Conservation (phyloP, 2,329 filamentous ascomycete genomes). For the Fusarium cyanostomum region DNA sequence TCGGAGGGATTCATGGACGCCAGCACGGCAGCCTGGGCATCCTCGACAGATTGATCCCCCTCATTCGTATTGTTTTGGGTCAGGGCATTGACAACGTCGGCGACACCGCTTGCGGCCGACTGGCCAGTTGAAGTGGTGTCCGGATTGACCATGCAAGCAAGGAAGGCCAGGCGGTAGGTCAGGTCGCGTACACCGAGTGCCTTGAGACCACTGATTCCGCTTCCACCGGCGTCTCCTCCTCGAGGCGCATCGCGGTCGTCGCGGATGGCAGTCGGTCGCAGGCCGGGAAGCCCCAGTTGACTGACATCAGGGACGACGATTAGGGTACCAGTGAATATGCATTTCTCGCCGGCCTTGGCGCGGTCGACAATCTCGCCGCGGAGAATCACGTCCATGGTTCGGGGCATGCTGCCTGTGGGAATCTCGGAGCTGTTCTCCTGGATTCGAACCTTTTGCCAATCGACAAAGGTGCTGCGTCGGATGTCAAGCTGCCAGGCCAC, state of each 20-base stretch:
- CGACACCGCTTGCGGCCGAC: slow-evolving; percentile 68
- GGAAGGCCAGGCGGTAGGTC: slow-evolving; percentile 95
- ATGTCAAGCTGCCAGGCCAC: slow-evolving; percentile 97
- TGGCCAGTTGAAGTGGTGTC: slow-evolving; percentile 85
- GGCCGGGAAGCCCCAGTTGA: slow-evolving; percentile 89
- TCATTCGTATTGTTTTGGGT: slow-evolving; percentile 72
- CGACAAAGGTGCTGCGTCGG: slow-evolving; percentile 94
- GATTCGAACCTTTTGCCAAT: slow-evolving; percentile 98
- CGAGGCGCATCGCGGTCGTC: slow-evolving; percentile 80
- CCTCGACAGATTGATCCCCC: slow-evolving; percentile 75
- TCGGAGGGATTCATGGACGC: slow-evolving; percentile 86
- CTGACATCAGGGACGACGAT: slow-evolving; percentile 98
- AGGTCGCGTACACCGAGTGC: slow-evolving; percentile 93
- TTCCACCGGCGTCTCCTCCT: slow-evolving; percentile 82
- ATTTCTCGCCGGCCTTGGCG: slow-evolving; percentile 97
- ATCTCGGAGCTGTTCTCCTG: slow-evolving; percentile 99
- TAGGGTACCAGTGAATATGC: slow-evolving; percentile 94
- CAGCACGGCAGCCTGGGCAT: slow-evolving; percentile 87
- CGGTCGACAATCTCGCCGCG: slow-evolving; percentile 97
- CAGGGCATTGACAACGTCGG: slow-evolving; percentile 85
- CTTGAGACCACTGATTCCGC: slow-evolving; percentile 87
- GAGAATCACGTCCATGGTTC: slow-evolving; percentile 96
- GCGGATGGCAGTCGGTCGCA: slow-evolving; percentile 82
- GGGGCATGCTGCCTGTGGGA: slow-evolving; percentile 96
- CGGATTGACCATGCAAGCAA: slow-evolving; percentile 94